Evolutionary conservation across 2,329 filamentous ascomycete species (phyloP).

Genomic region (Colletotrichum noveboracense): DNA sequence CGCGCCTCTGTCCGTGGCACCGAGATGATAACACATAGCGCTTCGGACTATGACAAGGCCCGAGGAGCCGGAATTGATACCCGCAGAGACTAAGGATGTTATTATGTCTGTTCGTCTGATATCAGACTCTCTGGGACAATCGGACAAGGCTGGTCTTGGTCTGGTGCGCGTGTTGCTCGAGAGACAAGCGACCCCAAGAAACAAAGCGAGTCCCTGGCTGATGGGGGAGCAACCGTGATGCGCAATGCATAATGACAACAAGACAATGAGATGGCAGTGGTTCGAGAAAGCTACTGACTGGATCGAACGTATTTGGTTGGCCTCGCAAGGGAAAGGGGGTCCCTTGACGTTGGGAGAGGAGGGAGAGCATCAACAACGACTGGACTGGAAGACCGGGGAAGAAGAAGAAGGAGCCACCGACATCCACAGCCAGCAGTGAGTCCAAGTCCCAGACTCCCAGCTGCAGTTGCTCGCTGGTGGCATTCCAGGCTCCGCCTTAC

Average conservation of each 20-base stretch:
- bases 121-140: neutral
- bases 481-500: neutral
- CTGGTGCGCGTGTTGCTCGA: neutral
- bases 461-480: neutral
- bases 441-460: neutral
- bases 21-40: neutral
- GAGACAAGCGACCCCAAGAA: neutral
- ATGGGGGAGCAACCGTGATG: neutral
- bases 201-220: neutral
- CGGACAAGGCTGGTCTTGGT: neutral
- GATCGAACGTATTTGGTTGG: neutral
- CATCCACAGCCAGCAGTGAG: neutral
- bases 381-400: neutral
- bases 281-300: conserved; percentile 10
- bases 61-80: neutral
- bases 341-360: neutral
- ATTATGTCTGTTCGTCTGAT: neutral
- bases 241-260: conserved; percentile 12
- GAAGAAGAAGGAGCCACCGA: neutral
- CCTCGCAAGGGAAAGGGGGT: neutral
- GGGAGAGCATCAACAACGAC: neutral
- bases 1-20: neutral
- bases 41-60: neutral
- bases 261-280: neutral
- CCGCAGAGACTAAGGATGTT: neutral